A percentile compares a stretch with the other conserved stretches of the same genome.
These are phyloP conservation scores for Neurospora terricola DNA, from an alignment of 495 filamentous ascomycete species.

Conservation along the genomic window DNA sequence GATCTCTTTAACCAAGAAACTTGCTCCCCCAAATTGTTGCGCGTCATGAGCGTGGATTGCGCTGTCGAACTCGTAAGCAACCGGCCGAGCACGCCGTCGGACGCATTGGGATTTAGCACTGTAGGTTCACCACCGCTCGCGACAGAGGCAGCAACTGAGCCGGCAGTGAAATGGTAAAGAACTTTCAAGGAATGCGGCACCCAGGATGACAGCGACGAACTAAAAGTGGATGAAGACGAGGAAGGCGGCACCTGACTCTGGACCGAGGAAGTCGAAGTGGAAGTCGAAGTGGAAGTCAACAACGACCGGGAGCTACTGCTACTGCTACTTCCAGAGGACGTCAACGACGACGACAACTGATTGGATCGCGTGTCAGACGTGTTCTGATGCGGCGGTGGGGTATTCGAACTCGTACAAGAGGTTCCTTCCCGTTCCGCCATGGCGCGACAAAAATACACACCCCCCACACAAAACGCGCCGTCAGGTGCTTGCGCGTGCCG, in stretches of 20 bases:
- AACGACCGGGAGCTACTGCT: neutral
- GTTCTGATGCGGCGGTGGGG: neutral
- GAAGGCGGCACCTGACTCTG: neutral
- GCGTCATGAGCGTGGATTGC: constrained; percentile 41
- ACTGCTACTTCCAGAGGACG: neutral
- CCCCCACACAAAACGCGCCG: constrained; percentile 10
- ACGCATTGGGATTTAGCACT: constrained; percentile 14
- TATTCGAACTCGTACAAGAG: neutral
- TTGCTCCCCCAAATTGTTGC: constrained; percentile 26
- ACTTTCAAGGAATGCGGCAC: neutral
- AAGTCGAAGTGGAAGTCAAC: neutral
- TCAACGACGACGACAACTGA: neutral
- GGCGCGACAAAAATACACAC: neutral
- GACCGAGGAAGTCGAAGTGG: neutral
- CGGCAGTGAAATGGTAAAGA: constrained; percentile 10
- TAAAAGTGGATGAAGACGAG: neutral
- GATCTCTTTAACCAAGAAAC: constrained; percentile 8
- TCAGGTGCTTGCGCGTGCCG: constrained; percentile 12
- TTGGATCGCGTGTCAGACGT: neutral
- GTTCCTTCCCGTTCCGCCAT: neutral
- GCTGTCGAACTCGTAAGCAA: neutral
- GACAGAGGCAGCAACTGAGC: neutral
- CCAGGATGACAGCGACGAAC: neutral
- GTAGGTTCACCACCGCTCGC: constrained; percentile 9
- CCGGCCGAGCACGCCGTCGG: constrained; percentile 22